Conservation (phyloP, 1,139 yeast genomes). For the Hemisphaericaspora xylofermentans region DNA sequence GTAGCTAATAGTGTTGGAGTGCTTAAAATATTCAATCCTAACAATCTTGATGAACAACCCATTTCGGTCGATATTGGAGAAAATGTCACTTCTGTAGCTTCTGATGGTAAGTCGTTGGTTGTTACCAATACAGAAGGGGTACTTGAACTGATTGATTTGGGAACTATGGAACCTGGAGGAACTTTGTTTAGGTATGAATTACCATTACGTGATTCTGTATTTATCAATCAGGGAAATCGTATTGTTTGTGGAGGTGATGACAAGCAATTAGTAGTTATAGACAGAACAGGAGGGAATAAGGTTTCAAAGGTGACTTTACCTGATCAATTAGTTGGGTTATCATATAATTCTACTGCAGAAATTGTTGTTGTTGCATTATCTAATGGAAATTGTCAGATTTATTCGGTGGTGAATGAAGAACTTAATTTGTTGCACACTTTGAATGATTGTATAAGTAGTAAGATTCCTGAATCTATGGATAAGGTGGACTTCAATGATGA, state of each 20-base stretch:
- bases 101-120: conserved; percentile 22
- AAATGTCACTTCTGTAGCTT: conserved; percentile 35
- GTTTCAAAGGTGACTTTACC: conserved; percentile 31
- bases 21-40: conserved; percentile 47
- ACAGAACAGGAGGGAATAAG: conserved; percentile 33
- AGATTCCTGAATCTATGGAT: conserved; percentile 37
- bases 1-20: conserved; percentile 54
- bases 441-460: conserved; percentile 35
- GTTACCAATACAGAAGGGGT: conserved; percentile 38
- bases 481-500: conserved; percentile 36
- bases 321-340: conserved; percentile 58
- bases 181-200: conserved; percentile 48
- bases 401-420: conserved; percentile 51
- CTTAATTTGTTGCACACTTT: conserved; percentile 43
- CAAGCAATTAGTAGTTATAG: conserved; percentile 56
- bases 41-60: conserved; percentile 48
- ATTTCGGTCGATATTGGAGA: conserved; percentile 51
- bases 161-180: conserved; percentile 20
- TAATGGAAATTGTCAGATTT: conserved; percentile 67
- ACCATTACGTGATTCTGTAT: conserved; percentile 63
- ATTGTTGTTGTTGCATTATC: conserved; percentile 40
- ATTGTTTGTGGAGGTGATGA: conserved; percentile 79
- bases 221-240: conserved; percentile 71
- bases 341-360: conserved; percentile 63
- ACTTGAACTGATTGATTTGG: conserved; percentile 31